Base-by-base conservation (phyloP, 495 filamentous ascomycete genomes). In the Saxophila tyrrhenica region DNA sequence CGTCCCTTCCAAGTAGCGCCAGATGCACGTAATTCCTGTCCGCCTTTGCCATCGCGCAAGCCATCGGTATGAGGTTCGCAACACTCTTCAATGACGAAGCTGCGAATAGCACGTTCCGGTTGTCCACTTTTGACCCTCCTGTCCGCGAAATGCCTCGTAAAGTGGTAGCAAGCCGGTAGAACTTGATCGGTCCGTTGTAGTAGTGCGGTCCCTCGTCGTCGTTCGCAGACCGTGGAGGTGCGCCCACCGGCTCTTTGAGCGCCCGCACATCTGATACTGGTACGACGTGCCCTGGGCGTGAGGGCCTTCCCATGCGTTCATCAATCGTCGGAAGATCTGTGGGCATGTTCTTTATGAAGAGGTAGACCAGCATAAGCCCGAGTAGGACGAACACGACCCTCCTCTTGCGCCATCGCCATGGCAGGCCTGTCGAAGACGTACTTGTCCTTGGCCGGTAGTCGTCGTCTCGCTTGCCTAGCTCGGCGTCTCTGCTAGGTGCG, bases 381-480 rank as follows among this genome's bases (percentile, higher is more conserved):
- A 55, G 67, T 43, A 75, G 56, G 1, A 80, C 11, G 3, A 58
- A 63, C 17, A 75, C 38, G 3, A 75, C 29, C 7, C 80, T 54
- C 42, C 76, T 71, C 55, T 59, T 65, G 3, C 69, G 62, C 58
- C 59, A 67, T 45, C 68, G 69, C 46, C 75, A 73, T 42, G 69
- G 68, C 17, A 57, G 35, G 15, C 24, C 52, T 46, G 65, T 64
- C 54, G 67, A 56, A 16, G 66, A 54, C 38, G 65, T 59, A 38
- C 64, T 61, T 21, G 56, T 57, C 32, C 55, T 58, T 3, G 69
- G 71, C 50, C 70, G 75, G 63, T 78, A 77, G 60, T 84, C 82
- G 63, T 85, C 82, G 63, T 84, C 75, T 54, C 77, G 79, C 69
- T 84, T 84, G 45, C 80, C 82, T n/a, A 82, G 73, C 72, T 85